Percentiles rank a stretch among this genome's conserved stretches.
Conservation (phyloP, 2,329 filamentous ascomycete genomes). For the Fusarium floridanum region DNA sequence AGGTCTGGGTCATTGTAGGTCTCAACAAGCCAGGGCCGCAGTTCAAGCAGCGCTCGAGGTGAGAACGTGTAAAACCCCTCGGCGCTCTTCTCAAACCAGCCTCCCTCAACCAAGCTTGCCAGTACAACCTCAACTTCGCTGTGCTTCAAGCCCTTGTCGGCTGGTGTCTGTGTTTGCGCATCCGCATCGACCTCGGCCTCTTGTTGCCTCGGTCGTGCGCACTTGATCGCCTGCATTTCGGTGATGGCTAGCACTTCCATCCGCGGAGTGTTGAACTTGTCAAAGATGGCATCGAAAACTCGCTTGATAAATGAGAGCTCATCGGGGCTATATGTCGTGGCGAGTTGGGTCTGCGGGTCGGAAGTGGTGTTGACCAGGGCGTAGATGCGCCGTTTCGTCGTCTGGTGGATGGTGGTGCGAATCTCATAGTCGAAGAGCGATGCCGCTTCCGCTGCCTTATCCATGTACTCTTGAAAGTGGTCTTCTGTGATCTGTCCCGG, state of each 20-base stretch:
- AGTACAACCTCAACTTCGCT: constrained; percentile 82
- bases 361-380: constrained; percentile 90
- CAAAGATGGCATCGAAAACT: constrained; percentile 91
- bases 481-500: constrained; percentile 75
- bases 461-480: constrained; percentile 77
- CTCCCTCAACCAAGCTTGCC: constrained; percentile 77
- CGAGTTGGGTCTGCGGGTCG: constrained; percentile 87
- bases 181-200: constrained; percentile 51
- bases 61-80: constrained; percentile 81
- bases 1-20: constrained; percentile 85
- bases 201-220: constrained; percentile 66
- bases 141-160: constrained; percentile 75
- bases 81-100: constrained; percentile 84
- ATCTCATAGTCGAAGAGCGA: constrained; percentile 91
- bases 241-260: constrained; percentile 87
- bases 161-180: constrained; percentile 51
- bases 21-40: constrained; percentile 85
- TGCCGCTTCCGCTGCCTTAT: constrained; percentile 77
- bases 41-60: constrained; percentile 84
- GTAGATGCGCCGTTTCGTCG: constrained; percentile 75
- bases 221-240: constrained; percentile 81
- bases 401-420: constrained; percentile 78
- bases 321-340: constrained; percentile 82
- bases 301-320: constrained; percentile 93
- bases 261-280: constrained; percentile 83